phyloP scores from a whole-genome alignment of 441 rosid genomes.

The Geranium incanum region DNA sequence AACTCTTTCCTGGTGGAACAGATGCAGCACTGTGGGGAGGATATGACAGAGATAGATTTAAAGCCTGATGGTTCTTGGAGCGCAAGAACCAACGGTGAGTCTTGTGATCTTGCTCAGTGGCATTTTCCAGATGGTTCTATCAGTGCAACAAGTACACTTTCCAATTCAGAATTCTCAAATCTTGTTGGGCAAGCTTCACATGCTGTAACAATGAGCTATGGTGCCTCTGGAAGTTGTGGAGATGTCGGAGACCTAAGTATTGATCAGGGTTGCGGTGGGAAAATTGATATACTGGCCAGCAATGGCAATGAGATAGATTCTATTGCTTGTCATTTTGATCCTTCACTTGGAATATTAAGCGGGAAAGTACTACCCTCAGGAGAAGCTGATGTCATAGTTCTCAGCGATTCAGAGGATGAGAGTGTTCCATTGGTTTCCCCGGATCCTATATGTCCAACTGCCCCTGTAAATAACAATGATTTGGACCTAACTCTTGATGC shows the following conservation, averaged over 20 bases:
- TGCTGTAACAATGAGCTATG: constrained; percentile 20
- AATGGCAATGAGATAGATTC: constrained; percentile 17
- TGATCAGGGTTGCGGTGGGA: constrained; percentile 17
- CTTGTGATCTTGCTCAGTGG: constrained; percentile 21
- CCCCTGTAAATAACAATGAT: constrained; percentile 5
- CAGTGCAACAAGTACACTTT: constrained; percentile 10
- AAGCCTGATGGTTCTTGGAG: constrained; percentile 32
- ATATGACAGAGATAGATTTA: constrained; percentile 26
- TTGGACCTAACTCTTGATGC: constrained; percentile 17
- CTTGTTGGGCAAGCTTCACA: constrained; percentile 13
- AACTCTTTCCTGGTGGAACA: constrained; percentile 13
- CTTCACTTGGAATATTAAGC: constrained; percentile 9
- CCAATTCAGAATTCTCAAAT: constrained; percentile 11
- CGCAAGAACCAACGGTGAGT: constrained; percentile 22
- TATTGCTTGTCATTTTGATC: constrained; percentile 13
- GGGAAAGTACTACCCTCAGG: not conserved
- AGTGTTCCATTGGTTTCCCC: constrained; percentile 14
- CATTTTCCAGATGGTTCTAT: constrained; percentile 25
- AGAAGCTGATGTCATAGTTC: constrained; percentile 19
- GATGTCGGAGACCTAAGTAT: constrained; percentile 19
- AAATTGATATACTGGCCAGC: constrained; percentile 8
- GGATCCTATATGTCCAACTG: constrained; percentile 8
- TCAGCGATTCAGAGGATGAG: constrained; percentile 31
- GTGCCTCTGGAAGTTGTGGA: constrained; percentile 20
- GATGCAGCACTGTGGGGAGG: constrained; percentile 27